phyloP scores from a whole-genome alignment of 116 monocot genomes.

The Papilionanthe hybrid region DNA sequence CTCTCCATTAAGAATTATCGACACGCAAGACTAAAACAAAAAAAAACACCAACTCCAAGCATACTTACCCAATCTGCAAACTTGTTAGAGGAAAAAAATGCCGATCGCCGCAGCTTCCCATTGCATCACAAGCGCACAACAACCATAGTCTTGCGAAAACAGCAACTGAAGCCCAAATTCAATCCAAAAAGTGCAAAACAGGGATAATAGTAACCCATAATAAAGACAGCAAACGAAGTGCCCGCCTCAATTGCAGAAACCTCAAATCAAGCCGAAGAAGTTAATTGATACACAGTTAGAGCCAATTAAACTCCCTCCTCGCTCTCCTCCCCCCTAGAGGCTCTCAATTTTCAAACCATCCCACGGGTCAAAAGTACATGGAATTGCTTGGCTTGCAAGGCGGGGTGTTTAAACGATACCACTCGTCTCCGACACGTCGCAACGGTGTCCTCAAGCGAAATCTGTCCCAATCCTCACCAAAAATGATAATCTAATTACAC shows the following conservation, averaged over 20 bases:
- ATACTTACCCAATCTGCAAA: constrained; percentile 77
- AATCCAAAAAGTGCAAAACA: neutral
- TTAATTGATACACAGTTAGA: neutral
- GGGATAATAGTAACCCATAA: neutral
- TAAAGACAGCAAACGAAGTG: neutral
- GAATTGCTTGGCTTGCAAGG: constrained; percentile 9
- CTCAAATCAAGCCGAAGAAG: neutral
- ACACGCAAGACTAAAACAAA: neutral
- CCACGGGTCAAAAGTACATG: neutral
- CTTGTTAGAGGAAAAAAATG: constrained; percentile 80
- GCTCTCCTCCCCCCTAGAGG: neutral
- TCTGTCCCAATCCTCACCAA: neutral
- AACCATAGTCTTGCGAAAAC: neutral
- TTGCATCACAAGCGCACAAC: constrained; percentile 9
- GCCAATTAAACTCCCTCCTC: neutral
- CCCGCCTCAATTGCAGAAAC: neutral
- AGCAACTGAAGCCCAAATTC: neutral
- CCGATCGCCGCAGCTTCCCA: constrained; percentile 24
- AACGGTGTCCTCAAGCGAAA: neutral
- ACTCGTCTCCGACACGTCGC: constrained; percentile 4
- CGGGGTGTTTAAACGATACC: neutral
- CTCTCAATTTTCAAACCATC: neutral
- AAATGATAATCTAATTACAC: neutral
- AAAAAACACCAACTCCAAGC: neutral
- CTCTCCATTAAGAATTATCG: neutral